Conservation (phyloP, 306 rosid genomes). For the Abrus precatorius region DNA sequence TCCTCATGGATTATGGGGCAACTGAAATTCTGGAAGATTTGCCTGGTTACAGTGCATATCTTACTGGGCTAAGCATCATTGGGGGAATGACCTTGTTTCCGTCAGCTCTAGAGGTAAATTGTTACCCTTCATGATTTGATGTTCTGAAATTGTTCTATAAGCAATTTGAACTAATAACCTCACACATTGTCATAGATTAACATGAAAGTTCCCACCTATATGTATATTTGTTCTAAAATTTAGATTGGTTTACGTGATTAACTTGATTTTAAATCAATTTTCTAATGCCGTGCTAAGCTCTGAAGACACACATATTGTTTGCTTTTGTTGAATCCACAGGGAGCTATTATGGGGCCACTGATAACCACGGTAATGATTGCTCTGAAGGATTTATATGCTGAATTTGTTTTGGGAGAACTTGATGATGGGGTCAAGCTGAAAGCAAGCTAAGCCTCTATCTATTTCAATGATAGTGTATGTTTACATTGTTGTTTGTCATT, state of each 20-base stretch:
- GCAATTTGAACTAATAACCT: background rate
- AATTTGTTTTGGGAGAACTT: conserved; percentile 70
- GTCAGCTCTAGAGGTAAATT: conserved; percentile 79
- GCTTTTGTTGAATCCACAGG: conserved; percentile 53
- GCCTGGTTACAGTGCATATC: conserved; percentile 82
- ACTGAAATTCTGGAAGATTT: conserved; percentile 77
- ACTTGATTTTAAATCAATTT: conserved; percentile 4
- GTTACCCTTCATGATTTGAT: conserved; percentile 21
- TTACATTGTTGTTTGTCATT: conserved; percentile 49
- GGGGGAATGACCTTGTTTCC: conserved; percentile 92
- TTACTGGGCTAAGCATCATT: conserved; percentile 85
- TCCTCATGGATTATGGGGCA: conserved; percentile 74
- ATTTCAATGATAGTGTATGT: conserved; percentile 30
- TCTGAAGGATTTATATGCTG: conserved; percentile 76
- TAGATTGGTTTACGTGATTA: background rate
- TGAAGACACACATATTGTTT: background rate
- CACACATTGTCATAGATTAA: conserved; percentile 17
- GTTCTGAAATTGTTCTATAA: background rate
- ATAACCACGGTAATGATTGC: conserved; percentile 85
- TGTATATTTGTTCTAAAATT: background rate
- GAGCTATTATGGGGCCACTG: conserved; percentile 89
- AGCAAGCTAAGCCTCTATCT: conserved; percentile 30
- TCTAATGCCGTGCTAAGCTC: too few species aligned
- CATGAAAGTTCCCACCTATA: background rate
- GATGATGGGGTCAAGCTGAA: conserved; percentile 49